These are phyloP conservation scores for Carpinus fangiana DNA, from an alignment of 306 rosid species.

Conservation along the genomic window DNA sequence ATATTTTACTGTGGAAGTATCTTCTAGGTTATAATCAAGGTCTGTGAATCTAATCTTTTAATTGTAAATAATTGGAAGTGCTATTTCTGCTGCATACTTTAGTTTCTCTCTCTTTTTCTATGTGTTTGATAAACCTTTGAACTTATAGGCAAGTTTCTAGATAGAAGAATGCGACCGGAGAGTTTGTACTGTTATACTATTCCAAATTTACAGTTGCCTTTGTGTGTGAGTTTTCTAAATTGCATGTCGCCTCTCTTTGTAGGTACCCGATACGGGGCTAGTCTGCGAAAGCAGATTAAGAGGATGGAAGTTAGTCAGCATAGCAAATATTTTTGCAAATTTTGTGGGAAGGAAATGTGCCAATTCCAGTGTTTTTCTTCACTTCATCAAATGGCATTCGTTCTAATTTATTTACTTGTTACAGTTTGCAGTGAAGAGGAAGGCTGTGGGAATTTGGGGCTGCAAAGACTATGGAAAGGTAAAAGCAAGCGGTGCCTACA, in stretches of 20 bases:
- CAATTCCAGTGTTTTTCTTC: background rate
- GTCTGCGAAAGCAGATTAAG: constrained; percentile 92
- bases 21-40: too few species aligned
- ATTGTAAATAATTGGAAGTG: too few species aligned
- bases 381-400: background rate
- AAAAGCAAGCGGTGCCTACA: constrained; percentile 84
- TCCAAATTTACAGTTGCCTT: background rate
- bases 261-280: constrained; percentile 93
- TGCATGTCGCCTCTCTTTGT: background rate
- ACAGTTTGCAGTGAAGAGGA: constrained; percentile 85
- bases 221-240: background rate
- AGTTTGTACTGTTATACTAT: background rate
- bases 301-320: constrained; percentile 96
- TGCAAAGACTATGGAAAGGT: constrained; percentile 93
- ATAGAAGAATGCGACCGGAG: too few species aligned
- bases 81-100: too few species aligned
- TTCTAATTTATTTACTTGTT: constrained; percentile 5
- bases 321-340: constrained; percentile 85
- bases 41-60: too few species aligned
- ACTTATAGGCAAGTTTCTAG: too few species aligned
- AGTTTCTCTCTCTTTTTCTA: too few species aligned
- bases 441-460: constrained; percentile 89
- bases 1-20: too few species aligned
- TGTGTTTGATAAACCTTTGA: too few species aligned
- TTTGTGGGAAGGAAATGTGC: constrained; percentile 71